Base-by-base conservation (phyloP, 305 asterid species). In the Rubia tinctorum region DNA sequence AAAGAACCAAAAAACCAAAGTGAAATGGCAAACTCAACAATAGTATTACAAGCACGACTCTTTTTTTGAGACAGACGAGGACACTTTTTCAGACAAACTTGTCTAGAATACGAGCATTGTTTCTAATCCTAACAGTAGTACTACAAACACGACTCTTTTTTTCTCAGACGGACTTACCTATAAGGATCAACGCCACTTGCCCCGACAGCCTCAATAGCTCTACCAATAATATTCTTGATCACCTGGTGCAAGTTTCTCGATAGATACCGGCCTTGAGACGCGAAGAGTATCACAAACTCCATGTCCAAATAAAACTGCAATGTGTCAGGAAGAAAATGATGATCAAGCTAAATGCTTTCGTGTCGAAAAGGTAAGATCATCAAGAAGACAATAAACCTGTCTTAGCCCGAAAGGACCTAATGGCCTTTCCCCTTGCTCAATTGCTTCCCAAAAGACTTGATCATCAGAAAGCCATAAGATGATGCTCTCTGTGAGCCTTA, bases 401-500 rank as follows among this genome's bases (percentile, higher is more conserved):
- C 88, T 97, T 78, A 93, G 97, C n/a, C 96, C 97, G 30, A 89
- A 83, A 40, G 97, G 96, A 63, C 96, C 94, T 53, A 93, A 70
- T n/a, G 87, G 85, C 56, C 56, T 80, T 59, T 77, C 82, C 61
- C 85, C 96, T 25, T 82, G 81, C 75, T 93, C 96, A 62, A 93
- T 85, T 75, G 90, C 98, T 60, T 93, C 96, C 98, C 96, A 93
- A 66, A 93, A 93, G 86, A 68, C 77, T 73, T 90, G 96, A 82
- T 93, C 97, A 75, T 93, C 96, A 71, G 96, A 93, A 74, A 93
- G 91, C 96, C 98, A 91, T 0, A 93, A 82, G 71, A 91, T 93
- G 34, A 89, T 83, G 39, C 97, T 93, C 81, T 91, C 98, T 55
- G 96, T 89, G 71, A 93, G 91, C 56, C 96, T 89, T 93, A 89